Conservation (phyloP, 2,329 filamentous ascomycete genomes). For the Claviceps sp. region DNA sequence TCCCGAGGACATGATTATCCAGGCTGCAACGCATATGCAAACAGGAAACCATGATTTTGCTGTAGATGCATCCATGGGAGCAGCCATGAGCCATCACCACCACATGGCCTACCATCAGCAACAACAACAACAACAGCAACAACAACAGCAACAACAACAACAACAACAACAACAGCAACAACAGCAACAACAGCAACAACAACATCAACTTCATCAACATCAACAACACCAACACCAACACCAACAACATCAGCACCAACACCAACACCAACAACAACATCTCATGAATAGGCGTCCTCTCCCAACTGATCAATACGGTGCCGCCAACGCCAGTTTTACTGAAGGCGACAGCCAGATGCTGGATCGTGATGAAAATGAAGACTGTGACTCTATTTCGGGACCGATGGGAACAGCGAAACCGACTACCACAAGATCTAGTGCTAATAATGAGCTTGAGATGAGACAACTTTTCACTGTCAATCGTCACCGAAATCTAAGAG, state of each 20-base stretch:
- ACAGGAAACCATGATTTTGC: constrained; percentile 35
- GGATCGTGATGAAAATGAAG: constrained; percentile 46
- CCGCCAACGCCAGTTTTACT: constrained; percentile 36
- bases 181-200: constrained; percentile 21
- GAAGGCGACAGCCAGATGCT: constrained; percentile 47
- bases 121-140: too few relatives aligned
- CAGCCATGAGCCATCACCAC: constrained; percentile 25
- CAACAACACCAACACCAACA: too few relatives aligned
- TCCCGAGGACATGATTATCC: constrained; percentile 46
- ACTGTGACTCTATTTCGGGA: constrained; percentile 37
- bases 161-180: constrained; percentile 13
- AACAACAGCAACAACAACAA: too few relatives aligned
- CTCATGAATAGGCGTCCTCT: constrained; percentile 34
- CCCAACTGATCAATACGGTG: constrained; percentile 38
- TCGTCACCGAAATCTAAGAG: constrained; percentile 50
- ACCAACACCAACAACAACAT: constrained; percentile 28
- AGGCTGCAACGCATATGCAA: constrained; percentile 43
- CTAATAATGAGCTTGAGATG: constrained; percentile 72
- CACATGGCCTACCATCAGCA: constrained; percentile 24
- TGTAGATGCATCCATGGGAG: constrained; percentile 33
- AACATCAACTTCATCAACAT: constrained; percentile 14
- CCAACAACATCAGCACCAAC: constrained; percentile 22
- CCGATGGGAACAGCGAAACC: constrained; percentile 37
- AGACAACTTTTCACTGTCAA: constrained; percentile 61
- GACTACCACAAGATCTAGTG: constrained; percentile 51